Base-by-base conservation (phyloP, 768 basidiomycete species). In the Ramaria sp. region DNA sequence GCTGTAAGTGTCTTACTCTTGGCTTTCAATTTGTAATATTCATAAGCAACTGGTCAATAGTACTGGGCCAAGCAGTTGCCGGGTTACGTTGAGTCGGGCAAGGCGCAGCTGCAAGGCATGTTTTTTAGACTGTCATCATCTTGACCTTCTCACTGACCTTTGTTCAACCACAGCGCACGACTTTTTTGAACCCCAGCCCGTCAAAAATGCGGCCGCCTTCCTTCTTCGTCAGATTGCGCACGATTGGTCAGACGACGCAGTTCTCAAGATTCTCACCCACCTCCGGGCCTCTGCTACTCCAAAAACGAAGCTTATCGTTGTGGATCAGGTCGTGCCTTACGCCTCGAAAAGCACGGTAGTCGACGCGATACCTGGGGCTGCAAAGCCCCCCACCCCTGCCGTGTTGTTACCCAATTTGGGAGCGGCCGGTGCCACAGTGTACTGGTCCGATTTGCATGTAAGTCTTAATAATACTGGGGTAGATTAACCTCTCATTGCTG, bases 351-450 rank as follows among this genome's bases (percentile, higher is more conserved):
- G 63, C 39, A 49, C 58, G 17, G 41, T 15, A 7, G 38, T 15
- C 38, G 38, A 39, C 38, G 38, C 15, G 9, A 39, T 39, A 7
- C 38, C 31, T 22, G 52, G 38, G 7, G 52, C 13, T 42, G 30
- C 7, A 7, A 6, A 10, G 20, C 19, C 7, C 19, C 20, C 19
- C 7, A 51, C 62, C 1, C 65, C 65, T 4, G 38, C 48, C 12
- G 64, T 64, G 9, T 48, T 66, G 22, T 53, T 66, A 15, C 39
- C 65, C 7, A 66, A 66, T 49, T 59, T 63, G 15, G 64, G 65
- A 9, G 47, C 54, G 19, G 62, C 38, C n/a, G 58, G 53, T 22
- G 51, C 34, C 2, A 49, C 53, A 19, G 17, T 45, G 7, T 53
- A 58, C 31, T 17, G 15, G 34, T 24, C 45, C 12, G 50, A 58